Evolutionary conservation across 495 filamentous ascomycete species (phyloP).

Genomic region (Penicillium crystallinum): DNA sequence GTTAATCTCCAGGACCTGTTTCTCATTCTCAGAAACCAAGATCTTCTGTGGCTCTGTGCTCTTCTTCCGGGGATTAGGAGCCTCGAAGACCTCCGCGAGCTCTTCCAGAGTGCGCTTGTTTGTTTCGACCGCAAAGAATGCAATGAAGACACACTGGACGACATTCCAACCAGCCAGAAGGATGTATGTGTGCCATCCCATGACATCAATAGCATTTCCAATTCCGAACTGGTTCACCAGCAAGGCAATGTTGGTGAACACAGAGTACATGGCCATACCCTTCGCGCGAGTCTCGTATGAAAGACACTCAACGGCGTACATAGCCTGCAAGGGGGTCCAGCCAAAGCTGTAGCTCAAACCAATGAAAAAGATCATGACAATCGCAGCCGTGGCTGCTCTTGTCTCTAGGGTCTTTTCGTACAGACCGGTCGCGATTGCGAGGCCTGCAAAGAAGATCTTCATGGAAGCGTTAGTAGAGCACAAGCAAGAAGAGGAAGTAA

Average conservation of each 20-base stretch:
- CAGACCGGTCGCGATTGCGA: neutral
- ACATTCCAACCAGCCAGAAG: slow-evolving; percentile 56
- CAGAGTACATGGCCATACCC: slow-evolving; percentile 52
- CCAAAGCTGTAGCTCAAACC: slow-evolving; percentile 58
- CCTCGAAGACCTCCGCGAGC: slow-evolving; percentile 58
- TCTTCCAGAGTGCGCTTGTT: slow-evolving; percentile 62
- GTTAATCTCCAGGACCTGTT: neutral
- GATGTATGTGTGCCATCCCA: slow-evolving; percentile 64
- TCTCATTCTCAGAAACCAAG: neutral
- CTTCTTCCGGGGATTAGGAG: slow-evolving; percentile 47
- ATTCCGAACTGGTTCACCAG: slow-evolving; percentile 54
- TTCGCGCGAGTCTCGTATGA: slow-evolving; percentile 56
- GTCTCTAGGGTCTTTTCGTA: neutral
- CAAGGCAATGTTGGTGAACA: slow-evolving; percentile 41
- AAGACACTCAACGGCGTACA: slow-evolving; percentile 63
- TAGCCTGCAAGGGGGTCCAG: slow-evolving; percentile 59
- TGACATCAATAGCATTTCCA: slow-evolving; percentile 53
- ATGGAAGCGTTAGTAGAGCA: neutral
- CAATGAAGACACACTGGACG: slow-evolving; percentile 49
- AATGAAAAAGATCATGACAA: slow-evolving; percentile 61
- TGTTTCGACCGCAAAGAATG: slow-evolving; percentile 63
- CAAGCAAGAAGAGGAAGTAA: neutral
- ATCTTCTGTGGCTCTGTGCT: slow-evolving; percentile 20
- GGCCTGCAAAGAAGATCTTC: neutral
- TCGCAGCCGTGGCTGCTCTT: slow-evolving; percentile 39